Conservation (phyloP, 108 stramenopile genomes). For the Cylindrotheca fusiformis region DNA sequence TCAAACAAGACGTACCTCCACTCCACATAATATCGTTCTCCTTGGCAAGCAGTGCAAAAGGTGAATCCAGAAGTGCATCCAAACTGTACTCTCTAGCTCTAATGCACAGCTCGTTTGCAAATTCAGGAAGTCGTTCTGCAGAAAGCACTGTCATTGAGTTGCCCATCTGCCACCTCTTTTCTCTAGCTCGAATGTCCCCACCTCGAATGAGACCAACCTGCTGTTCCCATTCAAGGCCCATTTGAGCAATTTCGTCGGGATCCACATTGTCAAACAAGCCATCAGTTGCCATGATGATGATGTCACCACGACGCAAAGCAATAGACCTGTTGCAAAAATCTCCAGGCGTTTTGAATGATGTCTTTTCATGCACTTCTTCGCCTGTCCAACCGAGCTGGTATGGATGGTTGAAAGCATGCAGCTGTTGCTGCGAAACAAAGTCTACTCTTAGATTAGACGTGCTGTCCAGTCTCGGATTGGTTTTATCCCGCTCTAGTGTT, state of each 20-base stretch:
- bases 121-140: constrained; percentile 32
- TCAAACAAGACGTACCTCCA: constrained; percentile 61
- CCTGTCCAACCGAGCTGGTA: constrained; percentile 94
- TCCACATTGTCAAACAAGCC: constrained; percentile 98
- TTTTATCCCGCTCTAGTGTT: constrained; percentile 73
- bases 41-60: constrained; percentile 95
- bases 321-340: constrained; percentile 91
- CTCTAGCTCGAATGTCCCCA: constrained; percentile 60
- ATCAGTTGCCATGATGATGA: constrained; percentile 95
- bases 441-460: constrained; percentile 87
- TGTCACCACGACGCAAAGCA: constrained; percentile 90
- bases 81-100: constrained; percentile 85
- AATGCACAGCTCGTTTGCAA: constrained; percentile 51
- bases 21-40: constrained; percentile 99
- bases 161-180: constrained; percentile 73
- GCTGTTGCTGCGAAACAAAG: constrained; percentile 94
- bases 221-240: constrained; percentile 89
- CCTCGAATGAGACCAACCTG: constrained; percentile 75
- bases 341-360: constrained; percentile 77
- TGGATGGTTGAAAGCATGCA: constrained; percentile 94
- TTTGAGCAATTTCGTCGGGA: constrained; percentile 83
- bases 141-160: constrained; percentile 52
- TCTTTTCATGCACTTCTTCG: constrained; percentile 59
- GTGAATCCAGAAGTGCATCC: constrained; percentile 77
- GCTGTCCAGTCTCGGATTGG: constrained; percentile 64